Evolutionary conservation across 805 yeast genomes (phyloP), one percentile per base, ranked within the genome.

Genomic region (Suhomyces tanzawaensis): DNA sequence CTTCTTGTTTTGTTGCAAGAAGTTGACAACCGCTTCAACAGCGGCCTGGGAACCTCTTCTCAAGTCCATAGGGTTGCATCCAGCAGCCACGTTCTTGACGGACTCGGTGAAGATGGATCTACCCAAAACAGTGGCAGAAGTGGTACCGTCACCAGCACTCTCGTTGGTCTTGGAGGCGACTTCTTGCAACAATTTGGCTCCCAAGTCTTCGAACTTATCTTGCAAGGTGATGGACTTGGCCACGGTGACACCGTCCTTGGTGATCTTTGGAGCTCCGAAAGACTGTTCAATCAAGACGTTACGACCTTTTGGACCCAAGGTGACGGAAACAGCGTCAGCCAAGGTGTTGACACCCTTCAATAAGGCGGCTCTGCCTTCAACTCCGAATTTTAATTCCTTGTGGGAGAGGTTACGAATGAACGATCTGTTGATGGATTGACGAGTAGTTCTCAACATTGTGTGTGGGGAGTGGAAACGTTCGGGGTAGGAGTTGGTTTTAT

Each of bases 241-340:
- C 43, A 91, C 97, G 32, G 98, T 88, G 36, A 89, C 97, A 78
- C 99, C 99, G 64, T 91, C 99, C 73, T 91, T 91, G 68, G 99
- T 91, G 76, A 91, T 91, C 74, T 91, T 91, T 54, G 99, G 99
- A 37, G 95, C 79, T 50, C 96, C 97, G 52, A 87, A 93, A 47
- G 87, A 84, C 72, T 93, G 99, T 72, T 91, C 98, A 60, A 93
- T 90, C 53, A 91, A 76, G 26, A 89, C 99, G 57, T 89, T 91
- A 69, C 99, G 83, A 58, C 99, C 99, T 66, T 90, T 90, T 55
- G 99, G 99, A 37, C 99, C 99, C 45, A 91, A 74, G 26, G 99
- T 93, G 37, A 95, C 95, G 25, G 95, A 82, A 34, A 91, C 99
- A 16, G 99, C 98, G 58, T 87, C 90, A 35, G 97, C 97, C 52